A percentile compares a stretch with the other conserved stretches of the same genome.
These are phyloP conservation scores for Phytophthora ramorum DNA, from an alignment of 352 stramenopile species.

Conservation along the genomic window DNA sequence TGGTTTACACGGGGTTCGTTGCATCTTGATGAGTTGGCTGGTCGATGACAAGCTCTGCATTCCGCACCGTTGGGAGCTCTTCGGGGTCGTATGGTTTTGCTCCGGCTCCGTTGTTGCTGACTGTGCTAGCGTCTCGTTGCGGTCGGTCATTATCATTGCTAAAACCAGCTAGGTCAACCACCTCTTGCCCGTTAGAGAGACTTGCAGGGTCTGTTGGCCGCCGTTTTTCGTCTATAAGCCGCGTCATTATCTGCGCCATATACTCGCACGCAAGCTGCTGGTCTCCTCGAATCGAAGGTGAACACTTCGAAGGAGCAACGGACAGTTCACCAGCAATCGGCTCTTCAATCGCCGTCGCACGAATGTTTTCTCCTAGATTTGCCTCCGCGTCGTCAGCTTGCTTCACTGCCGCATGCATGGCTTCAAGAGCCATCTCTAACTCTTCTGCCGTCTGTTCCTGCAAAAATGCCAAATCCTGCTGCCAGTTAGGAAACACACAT, in stretches of 20 bases:
- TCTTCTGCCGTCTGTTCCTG: constrained; percentile 38
- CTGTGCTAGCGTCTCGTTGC: neutral
- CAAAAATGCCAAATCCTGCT: constrained; percentile 54
- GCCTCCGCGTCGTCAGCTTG: neutral
- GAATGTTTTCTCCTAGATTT: constrained; percentile 5
- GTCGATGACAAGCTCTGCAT: neutral
- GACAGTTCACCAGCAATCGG: neutral
- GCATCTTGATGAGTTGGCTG: neutral
- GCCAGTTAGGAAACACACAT: constrained; percentile 56
- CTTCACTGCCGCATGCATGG: constrained; percentile 17
- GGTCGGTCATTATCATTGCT: constrained; percentile 4
- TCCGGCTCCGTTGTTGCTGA: constrained; percentile 9
- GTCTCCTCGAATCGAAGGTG: constrained; percentile 8
- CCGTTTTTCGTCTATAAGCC: constrained; percentile 31
- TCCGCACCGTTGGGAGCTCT: neutral
- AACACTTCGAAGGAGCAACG: neutral
- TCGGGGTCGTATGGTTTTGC: constrained; percentile 2
- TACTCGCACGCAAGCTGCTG: constrained; percentile 34
- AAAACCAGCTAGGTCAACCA: constrained; percentile 5
- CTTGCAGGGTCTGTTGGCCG: neutral
- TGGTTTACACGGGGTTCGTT: neutral
- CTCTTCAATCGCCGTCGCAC: neutral
- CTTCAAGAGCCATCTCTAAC: constrained; percentile 34
- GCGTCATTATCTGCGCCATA: constrained; percentile 36
- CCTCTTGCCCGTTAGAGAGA: neutral